A percentile compares a stretch with the other conserved stretches of the same genome.
These are phyloP conservation scores for Arachnomyces sp. DNA, from an alignment of 2,329 filamentous ascomycete genomes.

Conservation along the genomic window DNA sequence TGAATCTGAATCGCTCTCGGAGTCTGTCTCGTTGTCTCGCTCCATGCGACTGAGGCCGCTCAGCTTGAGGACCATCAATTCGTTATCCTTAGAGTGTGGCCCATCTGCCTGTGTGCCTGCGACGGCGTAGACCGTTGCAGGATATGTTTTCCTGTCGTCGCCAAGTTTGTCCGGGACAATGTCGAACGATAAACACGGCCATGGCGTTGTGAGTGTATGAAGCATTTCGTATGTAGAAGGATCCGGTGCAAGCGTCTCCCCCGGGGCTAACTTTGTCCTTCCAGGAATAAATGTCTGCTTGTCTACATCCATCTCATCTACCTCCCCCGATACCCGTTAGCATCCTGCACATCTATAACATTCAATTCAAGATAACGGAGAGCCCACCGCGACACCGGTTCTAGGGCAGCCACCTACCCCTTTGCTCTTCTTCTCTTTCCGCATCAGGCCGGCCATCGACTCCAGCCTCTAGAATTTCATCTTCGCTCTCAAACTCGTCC, in stretches of 20 bases:
- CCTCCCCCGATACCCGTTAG: slow-evolving; percentile 13
- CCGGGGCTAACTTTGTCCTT: slow-evolving; percentile 80
- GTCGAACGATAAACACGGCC: slow-evolving; percentile 96
- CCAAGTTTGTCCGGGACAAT: slow-evolving; percentile 79
- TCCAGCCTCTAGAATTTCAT: slow-evolving; percentile 89
- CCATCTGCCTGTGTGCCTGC: slow-evolving; percentile 86
- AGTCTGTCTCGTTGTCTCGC: slow-evolving; percentile 59
- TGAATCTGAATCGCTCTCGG: slow-evolving; percentile 60
- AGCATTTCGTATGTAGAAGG: slow-evolving; percentile 96
- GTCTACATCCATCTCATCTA: slow-evolving; percentile 84
- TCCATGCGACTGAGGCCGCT: slow-evolving; percentile 87
- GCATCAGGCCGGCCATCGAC: slow-evolving; percentile 88
- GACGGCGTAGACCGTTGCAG: slow-evolving; percentile 90
- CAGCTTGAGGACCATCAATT: slow-evolving; percentile 93
- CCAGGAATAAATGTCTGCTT: slow-evolving; percentile 94
- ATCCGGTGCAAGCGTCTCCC: slow-evolving; percentile 86
- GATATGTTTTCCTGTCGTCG: slow-evolving; percentile 85
- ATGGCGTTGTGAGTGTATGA: slow-evolving; percentile 85
- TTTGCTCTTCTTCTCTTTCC: slow-evolving; percentile 83
- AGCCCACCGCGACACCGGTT: slow-evolving; percentile 14
- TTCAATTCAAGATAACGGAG: neutral
- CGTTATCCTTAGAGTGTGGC: slow-evolving; percentile 71
- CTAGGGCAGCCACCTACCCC: slow-evolving; percentile 41
- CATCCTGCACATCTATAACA: neutral
- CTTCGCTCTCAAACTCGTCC: slow-evolving; percentile 89